Evolutionary conservation across 2,329 filamentous ascomycete species (phyloP).

Genomic region (Berkeleyomyces basicola): DNA sequence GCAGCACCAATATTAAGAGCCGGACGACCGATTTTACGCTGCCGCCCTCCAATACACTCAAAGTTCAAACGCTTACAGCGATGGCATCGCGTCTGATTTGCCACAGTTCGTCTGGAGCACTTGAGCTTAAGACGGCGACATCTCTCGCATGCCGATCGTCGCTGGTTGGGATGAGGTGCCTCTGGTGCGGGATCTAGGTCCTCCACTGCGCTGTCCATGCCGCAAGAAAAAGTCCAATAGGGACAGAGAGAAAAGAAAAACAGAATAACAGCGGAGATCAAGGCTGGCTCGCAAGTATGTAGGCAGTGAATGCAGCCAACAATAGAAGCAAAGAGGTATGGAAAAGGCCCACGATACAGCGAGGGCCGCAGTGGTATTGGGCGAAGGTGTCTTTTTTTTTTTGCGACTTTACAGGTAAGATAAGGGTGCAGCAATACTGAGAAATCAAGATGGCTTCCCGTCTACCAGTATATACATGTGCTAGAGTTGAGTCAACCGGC

Average conservation of each 20-base stretch:
- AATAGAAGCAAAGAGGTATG: not conserved
- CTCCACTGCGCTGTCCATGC: not conserved
- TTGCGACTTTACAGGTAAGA: too few species aligned
- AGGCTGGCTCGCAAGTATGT: too few species aligned
- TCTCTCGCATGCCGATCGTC: constrained; percentile 21
- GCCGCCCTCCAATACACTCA: constrained; percentile 19
- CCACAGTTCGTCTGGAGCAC: constrained; percentile 18
- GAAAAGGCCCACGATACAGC: too few species aligned
- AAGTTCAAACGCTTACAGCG: constrained; percentile 20
- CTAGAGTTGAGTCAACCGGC: too few species aligned
- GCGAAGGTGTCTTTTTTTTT: too few species aligned
- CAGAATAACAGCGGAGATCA: too few species aligned
- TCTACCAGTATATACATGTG: too few species aligned
- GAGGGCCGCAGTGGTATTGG: too few species aligned
- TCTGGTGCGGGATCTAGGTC: not conserved
- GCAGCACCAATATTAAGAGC: constrained; percentile 15
- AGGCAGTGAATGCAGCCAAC: not conserved
- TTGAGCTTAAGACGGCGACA: constrained; percentile 22
- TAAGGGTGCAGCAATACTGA: too few species aligned
- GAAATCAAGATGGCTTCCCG: too few species aligned
- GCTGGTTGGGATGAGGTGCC: constrained; percentile 20
- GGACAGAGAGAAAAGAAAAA: not conserved
- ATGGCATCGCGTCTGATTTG: constrained; percentile 16
- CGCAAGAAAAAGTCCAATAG: not conserved
- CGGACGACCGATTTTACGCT: constrained; percentile 21